Conservation (phyloP, 306 rosid species). For the Malus orientalis region DNA sequence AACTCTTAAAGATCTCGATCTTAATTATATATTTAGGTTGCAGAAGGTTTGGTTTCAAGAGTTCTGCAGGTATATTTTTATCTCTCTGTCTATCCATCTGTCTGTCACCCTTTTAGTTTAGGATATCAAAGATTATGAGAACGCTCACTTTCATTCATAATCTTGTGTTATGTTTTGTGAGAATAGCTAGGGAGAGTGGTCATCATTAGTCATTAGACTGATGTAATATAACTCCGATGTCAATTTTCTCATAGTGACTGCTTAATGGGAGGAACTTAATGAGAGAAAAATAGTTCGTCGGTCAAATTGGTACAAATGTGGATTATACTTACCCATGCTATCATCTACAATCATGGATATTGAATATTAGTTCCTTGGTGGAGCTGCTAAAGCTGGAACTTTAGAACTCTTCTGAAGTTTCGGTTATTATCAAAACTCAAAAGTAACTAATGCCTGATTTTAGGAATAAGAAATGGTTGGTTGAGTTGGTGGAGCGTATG, state of each 20-base stretch:
- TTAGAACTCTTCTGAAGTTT: not conserved
- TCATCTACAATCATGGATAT: not conserved
- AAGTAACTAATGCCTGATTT: not conserved
- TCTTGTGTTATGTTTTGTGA: not conserved
- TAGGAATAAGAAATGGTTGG: not conserved
- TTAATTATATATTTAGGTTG: slow-evolving; percentile 73
- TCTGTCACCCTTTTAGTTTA: not conserved
- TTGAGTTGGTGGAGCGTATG: not conserved
- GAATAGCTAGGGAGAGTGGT: not conserved
- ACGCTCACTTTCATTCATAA: not conserved
- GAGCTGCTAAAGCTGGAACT: not conserved
- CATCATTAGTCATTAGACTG: not conserved
- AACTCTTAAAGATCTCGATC: slow-evolving; percentile 90
- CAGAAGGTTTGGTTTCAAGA: slow-evolving; percentile 81
- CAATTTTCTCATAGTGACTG: not conserved
- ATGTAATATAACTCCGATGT: not conserved
- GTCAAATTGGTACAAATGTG: not conserved
- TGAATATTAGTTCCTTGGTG: not conserved
- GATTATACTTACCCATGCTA: not conserved
- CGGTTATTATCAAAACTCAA: not conserved
- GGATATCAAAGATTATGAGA: not conserved
- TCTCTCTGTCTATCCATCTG: not conserved
- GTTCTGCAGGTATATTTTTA: slow-evolving; percentile 53
- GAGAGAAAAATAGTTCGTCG: too few relatives aligned
- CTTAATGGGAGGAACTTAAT: not conserved